Percentiles rank a stretch among this genome's conserved stretches.
Evolutionary conservation across 345 rosid species (phyloP).

Genomic region (Lepidium sativum): DNA sequence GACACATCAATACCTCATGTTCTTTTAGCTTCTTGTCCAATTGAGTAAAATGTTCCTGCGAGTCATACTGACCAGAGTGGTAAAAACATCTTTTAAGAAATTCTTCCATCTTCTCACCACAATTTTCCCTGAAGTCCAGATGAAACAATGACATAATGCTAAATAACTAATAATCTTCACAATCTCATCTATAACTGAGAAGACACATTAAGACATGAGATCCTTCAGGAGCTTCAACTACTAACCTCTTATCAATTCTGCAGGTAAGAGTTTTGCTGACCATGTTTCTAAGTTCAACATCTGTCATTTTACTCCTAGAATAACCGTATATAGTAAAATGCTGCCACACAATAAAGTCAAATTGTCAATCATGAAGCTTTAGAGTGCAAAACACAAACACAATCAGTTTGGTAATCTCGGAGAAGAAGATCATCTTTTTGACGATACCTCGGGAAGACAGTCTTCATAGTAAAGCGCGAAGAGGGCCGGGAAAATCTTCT

Average conservation of each 20-base stretch:
- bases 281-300: constrained; percentile 84
- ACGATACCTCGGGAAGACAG: constrained; percentile 78
- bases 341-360: constrained; percentile 36
- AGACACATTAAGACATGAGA: neutral
- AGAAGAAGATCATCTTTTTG: neutral
- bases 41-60: constrained; percentile 61
- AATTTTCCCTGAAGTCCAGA: constrained; percentile 64
- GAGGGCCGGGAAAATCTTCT: constrained; percentile 98
- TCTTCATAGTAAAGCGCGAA: constrained; percentile 95
- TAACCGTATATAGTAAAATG: constrained; percentile 88
- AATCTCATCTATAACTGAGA: neutral
- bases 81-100: constrained; percentile 96
- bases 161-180: neutral
- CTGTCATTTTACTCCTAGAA: constrained; percentile 97
- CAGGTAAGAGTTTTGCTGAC: constrained; percentile 96
- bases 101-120: constrained; percentile 87
- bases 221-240: neutral
- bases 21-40: constrained; percentile 71
- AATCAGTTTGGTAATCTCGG: constrained; percentile 1
- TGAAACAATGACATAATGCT: constrained; percentile 8
- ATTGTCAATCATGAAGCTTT: neutral
- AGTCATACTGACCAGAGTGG: constrained; percentile 95
- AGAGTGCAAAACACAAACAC: neutral
- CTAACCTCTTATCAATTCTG: constrained; percentile 91
- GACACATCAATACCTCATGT: constrained; percentile 61